phyloP scores from a whole-genome alignment of 257 asterid species.

The Verbascum thapsus region DNA sequence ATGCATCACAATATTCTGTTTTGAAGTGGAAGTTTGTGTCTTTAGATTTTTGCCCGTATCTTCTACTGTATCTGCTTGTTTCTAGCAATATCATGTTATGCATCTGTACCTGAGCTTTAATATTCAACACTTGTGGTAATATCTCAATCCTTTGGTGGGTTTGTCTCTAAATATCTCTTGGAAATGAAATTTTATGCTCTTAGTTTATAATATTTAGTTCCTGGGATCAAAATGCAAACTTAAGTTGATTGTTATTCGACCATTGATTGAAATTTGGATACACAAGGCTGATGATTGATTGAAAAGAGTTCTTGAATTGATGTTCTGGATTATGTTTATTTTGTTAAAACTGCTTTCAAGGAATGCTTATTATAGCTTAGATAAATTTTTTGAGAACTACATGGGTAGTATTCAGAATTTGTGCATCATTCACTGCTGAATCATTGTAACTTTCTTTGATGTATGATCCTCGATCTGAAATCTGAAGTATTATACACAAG shows the following conservation, averaged over 20 bases:
- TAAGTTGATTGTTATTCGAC: not conserved
- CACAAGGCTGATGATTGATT: not conserved
- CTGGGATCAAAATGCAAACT: not conserved
- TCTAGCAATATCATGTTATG: not conserved
- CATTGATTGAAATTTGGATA: conserved; percentile 2
- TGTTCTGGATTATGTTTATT: conserved; percentile 8
- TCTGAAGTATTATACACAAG: not conserved
- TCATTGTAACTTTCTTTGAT: not conserved
- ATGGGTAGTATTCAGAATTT: too few relatives aligned
- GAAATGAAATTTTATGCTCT: not conserved
- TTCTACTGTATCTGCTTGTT: not conserved
- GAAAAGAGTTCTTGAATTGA: not conserved
- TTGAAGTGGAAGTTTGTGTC: not conserved
- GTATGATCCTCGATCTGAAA: not conserved
- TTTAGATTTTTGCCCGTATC: conserved; percentile 8
- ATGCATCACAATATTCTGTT: too few relatives aligned
- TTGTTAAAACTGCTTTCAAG: conserved; percentile 3
- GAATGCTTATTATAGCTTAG: not conserved
- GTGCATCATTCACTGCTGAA: not conserved
- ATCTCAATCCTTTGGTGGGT: conserved; percentile 17
- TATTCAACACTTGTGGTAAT: not conserved
- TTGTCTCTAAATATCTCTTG: not conserved
- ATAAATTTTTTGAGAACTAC: not conserved
- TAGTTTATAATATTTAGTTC: not conserved
- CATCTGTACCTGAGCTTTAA: not conserved